Base-by-base conservation (phyloP, 2,329 filamentous ascomycete genomes). In the Ceratocystis colombiana region DNA sequence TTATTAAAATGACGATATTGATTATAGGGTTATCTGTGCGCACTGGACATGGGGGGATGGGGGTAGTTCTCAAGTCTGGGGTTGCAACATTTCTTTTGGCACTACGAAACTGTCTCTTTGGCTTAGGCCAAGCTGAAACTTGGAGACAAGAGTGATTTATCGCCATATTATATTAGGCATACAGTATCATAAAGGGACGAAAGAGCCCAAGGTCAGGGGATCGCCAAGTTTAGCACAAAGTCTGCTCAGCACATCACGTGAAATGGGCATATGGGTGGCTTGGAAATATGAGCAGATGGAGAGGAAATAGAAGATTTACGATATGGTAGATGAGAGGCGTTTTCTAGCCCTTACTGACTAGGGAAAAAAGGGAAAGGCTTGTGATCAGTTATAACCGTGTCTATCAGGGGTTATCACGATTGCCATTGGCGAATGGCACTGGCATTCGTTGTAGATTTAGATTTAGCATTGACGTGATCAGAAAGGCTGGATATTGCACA, bases 51-150 rank as follows among this genome's bases (percentile, higher is more conserved):
- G 22, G 22, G 22, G 22, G 22, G 2, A 3, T 7, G 33, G 46
- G 20, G 5, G 17, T 22, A 17, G 20, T n/a, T 22, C n/a, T 6
- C 6, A 53, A 5, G 48, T 5, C 48, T 25, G 22, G 48, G 22
- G 48, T 22, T 53, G n/a, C 48, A 10, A 22, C 7, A 20, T 25
- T 53, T 25, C 48, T 6, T 22, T 22, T 8, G n/a, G n/a, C 48
- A n/a, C 4, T 53, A 53, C 22, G 48, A 17, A n/a, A 53, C 15
- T 33, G 53, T 57, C 53, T 57, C 53, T 25, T 33, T 57, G 12
- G 28, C 28, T 15, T 57, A 15, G 53, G 15, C 53, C 53, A 57
- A 57, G 25, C 28, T 57, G 53, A 57, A 57, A 57, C 22, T 25
- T 33, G 22, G 15, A 28, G 53, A 57, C 48, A n/a, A 17, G 10